Evolutionary conservation across 2,329 filamentous ascomycete species (phyloP), one percentile per base, ranked within the genome.

Genomic region (Beauveria sp.): DNA sequence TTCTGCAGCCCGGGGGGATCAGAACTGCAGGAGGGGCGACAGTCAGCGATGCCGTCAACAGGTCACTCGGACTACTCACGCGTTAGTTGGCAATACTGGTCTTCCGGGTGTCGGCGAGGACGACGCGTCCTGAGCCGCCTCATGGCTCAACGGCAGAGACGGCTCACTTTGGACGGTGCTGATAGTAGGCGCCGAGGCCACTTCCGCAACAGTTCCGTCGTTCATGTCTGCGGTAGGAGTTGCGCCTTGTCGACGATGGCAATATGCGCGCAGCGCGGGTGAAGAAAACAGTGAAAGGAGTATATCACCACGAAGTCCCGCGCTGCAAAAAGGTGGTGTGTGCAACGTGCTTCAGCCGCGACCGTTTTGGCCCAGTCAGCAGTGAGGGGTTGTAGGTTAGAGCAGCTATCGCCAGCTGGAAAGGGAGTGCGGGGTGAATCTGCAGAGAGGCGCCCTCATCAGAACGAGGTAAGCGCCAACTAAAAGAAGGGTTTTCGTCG

Each of bases 1-100:
- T 74, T 72, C 48, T 71, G 70, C 34, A 73, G 63, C 49, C 71
- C 67, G 22, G 74, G 69, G 42, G 78, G 77, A 22, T 80, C 76
- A 55, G 80, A 78, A 57, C 80, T 83, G 65, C 48, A 57, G 34
- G 14, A 57, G 48, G 51, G 46, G 45, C 55, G 53, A 40, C 45
- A 56, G 40, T 54, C 51, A 50, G 48, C 22, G 46, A 42, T n/a
- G 18, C n/a, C 8, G 12, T 8, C 20, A 4, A 31, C 14, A 2
- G 1, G 18, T 26, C 9, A 16, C 40, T 31, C 26, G 10, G 50
- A n/a, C 40, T 60, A 74, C 80, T 74, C 74, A 82, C 80, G 50
- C 58, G 51, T 45, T 60, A 3, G 58, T 60, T 7, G 49, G 9
- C 40, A 60, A 22, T 3, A 8, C 40, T 20, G 58, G 58, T 43